These are phyloP conservation scores for Penicillium psychrosexuale DNA, from an alignment of 2,329 filamentous ascomycete genomes.

Conservation along the genomic window DNA sequence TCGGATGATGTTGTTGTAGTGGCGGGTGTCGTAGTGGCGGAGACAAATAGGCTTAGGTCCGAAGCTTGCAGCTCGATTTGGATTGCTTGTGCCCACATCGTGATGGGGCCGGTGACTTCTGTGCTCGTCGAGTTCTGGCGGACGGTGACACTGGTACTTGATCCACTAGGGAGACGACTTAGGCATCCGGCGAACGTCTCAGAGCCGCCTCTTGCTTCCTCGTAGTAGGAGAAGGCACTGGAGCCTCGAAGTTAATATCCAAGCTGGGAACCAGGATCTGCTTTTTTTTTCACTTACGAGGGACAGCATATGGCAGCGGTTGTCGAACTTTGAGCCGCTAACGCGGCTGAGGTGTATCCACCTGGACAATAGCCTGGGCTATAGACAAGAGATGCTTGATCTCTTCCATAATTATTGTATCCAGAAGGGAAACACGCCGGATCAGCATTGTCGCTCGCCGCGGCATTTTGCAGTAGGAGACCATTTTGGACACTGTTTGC, in stretches of 20 bases:
- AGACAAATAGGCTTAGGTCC: constrained; percentile 1
- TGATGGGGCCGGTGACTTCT: constrained; percentile 23
- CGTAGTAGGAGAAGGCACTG: not conserved
- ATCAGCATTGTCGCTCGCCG: not conserved
- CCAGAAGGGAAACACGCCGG: constrained; percentile 3
- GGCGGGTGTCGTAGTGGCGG: not conserved
- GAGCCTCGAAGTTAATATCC: not conserved
- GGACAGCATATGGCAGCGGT: constrained; percentile 30
- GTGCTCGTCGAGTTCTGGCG: constrained; percentile 9
- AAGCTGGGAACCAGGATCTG: not conserved
- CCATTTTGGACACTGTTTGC: not conserved
- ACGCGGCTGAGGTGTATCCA: constrained; percentile 24
- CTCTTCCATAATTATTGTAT: constrained; percentile 13
- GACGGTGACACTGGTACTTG: constrained; percentile 2
- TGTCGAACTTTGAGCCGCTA: constrained; percentile 11
- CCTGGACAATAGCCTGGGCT: constrained; percentile 28
- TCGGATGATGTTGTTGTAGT: not conserved
- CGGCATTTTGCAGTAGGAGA: constrained; percentile 2
- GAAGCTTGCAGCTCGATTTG: not conserved
- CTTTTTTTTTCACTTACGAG: not conserved
- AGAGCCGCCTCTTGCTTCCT: not conserved
- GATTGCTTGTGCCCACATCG: constrained; percentile 29
- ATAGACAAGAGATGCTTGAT: constrained; percentile 11
- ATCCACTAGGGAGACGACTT: not conserved
- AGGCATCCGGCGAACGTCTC: constrained; percentile 1